Evolutionary conservation across 2,329 filamentous ascomycete species (phyloP).

Genomic region (Scopulariopsis brevicaulis): DNA sequence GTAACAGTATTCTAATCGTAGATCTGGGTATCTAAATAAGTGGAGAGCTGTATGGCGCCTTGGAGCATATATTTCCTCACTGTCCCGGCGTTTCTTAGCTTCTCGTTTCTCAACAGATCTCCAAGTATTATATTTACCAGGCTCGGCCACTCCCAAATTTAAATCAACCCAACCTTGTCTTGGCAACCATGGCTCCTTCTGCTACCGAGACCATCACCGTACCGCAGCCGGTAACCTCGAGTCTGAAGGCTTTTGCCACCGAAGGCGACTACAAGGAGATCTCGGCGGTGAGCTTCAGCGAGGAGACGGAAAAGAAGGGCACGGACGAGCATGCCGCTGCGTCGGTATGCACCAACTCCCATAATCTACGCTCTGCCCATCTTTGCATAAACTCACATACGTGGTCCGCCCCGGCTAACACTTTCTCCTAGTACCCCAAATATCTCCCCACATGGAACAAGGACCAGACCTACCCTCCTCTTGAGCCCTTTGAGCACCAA

Average conservation of each 20-base stretch:
- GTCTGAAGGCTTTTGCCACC: neutral
- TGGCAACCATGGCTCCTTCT: conserved; percentile 1
- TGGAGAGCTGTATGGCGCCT: neutral
- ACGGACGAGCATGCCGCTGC: neutral
- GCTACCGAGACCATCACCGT: neutral
- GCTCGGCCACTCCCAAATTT: neutral
- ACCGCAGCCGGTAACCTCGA: neutral
- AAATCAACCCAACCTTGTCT: neutral
- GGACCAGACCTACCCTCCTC: conserved; percentile 51
- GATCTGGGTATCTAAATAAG: neutral
- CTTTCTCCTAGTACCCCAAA: conserved; percentile 43
- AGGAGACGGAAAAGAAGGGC: conserved; percentile 3
- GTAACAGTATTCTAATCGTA: neutral
- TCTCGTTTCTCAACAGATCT: neutral
- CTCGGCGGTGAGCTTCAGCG: neutral
- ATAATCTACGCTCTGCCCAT: neutral
- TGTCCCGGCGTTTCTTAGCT: neutral
- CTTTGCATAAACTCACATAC: neutral
- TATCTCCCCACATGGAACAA: conserved; percentile 65
- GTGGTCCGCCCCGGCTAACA: neutral
- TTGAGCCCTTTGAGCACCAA: conserved; percentile 58
- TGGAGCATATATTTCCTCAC: neutral
- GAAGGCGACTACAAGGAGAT: conserved; percentile 2
- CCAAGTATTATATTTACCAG: neutral
- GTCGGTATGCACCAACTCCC: neutral